Evolutionary conservation across 108 stramenopile genomes (phyloP), one percentile per base, ranked within the genome.

Genomic region (Ochromonas danica): DNA sequence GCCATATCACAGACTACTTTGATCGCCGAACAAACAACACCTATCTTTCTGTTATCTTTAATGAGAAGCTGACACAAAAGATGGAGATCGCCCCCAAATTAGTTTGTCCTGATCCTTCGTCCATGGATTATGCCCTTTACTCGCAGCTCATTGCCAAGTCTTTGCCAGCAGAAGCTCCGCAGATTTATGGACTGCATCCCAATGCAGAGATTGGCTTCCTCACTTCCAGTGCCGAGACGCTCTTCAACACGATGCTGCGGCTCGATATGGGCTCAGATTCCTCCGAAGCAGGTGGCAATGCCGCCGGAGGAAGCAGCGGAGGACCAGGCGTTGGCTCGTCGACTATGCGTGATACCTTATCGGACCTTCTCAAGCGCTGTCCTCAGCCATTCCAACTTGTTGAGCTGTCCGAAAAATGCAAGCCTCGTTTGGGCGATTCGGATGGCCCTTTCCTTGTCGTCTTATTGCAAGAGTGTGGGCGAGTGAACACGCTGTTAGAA

Each of bases 1-100:
- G 90, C 10, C 89, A 90, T 81, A 87, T 90, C 71, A 88, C 87
- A 14, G 86, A 90, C 39, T 85, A 70, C 79, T 89, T 82, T 39
- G 90, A 90, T 62, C 78, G 90, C 0, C 62, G 86, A 3, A 82
- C 85, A 25, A 85, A 81, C 33, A 81, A 80, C 17, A 67, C 83
- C 22, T 89, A 89, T 71, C 77, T 90, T 10, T 40, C 83, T 71
- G 85, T 88, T 43, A 71, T 80, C 42, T 78, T 85, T 71, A 33
- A 39, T 28, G 84, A 85, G 45, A 31, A 1, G 17, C 14, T 78
- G 25, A 30, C 60, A 27, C 28, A 61, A 31, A 22, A 61, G 1
- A 2, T 2, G 1, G 78, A 78, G 36, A 3, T 78, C n/a, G 78
- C 35, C 28, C 78, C 78, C 6, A 78, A 62, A 27, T 40, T 78